Base-by-base conservation (phyloP, 2,329 filamentous ascomycete species). In the Teratosphaeria gauchensis region DNA sequence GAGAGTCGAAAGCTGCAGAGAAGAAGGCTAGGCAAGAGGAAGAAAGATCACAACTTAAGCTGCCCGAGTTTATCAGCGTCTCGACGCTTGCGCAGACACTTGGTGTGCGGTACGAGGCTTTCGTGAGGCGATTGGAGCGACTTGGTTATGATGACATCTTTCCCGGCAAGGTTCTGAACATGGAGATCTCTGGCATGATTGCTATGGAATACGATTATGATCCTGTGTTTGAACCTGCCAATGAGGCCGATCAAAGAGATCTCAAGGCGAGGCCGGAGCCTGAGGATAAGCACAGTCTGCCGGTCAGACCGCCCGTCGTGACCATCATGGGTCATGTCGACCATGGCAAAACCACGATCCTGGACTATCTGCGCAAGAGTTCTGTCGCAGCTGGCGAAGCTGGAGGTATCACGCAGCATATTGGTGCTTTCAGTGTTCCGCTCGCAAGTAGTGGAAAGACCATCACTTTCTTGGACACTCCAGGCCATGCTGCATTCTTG, bases 311-410 rank as follows among this genome's bases (percentile, higher is more conserved):
- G 7, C 95, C 94, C 0, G 90, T 99, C 38, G 92, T 99, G 46
- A 97, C 95, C 0, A 99, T 99, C 69, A 99, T 99, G 95, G 94
- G 94, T 2, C 94, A 99, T 64, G 94, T 99, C 66, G 95, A 99
- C 71, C 94, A 99, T 72, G 94, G 94, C 57, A 99, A 99, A 77
- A 99, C 94, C 0, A 99, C 95, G 0, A 85, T 99, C 51, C 80
- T 99, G 9, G 94, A 99, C 71, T 97, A 87, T 76, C 79, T 99
- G 52, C 88, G 94, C 42, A 95, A 96, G 67, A 94, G 92, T 1
- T 96, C 91, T 6, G 85, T 99, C 51, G 95, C 87, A 51, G 90
- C 90, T 5, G 85, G 88, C 57, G 94, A 99, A 72, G 92, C 96
- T 70, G 94, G 94, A 62, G 94, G 94, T 38, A 99, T 99, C 70